Base-by-base conservation (phyloP, 2,329 filamentous ascomycete species). In the Penicillium olsonii region DNA sequence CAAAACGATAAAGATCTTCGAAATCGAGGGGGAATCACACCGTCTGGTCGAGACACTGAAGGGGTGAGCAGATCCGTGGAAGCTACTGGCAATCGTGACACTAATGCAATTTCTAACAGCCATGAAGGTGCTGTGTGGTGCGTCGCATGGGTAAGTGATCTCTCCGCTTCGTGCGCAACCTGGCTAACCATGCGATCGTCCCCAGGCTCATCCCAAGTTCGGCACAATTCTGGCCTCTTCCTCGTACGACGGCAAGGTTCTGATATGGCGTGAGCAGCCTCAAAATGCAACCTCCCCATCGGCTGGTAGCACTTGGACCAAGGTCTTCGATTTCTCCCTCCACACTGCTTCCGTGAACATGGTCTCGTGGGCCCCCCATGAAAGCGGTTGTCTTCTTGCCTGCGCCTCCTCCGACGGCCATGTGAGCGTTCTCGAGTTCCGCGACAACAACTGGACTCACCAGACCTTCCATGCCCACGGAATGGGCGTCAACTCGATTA, bases 1-100 rank as follows among this genome's bases (percentile, higher is more conserved):
- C 76, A 92, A 94, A 71, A 97, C 92, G 40, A 95, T 99, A 79
- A 97, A 97, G 79, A 97, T 99, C 69, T 99, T 96, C 69, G 94
- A 99, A 75, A 87, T 99, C 48, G 92, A 97, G 67, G 90, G 91
- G 66, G 92, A 97, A 64, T 83, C 87, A 61, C 92, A 99, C 75
- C 84, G 89, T 57, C 78, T 97, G 63, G 83, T 90, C 27, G 92
- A 97, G 77, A 99, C 94, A 20, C 78, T 99, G 59, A 96, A 95
- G 76, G 92, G 92, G 90, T 95, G 82, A 66, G 67, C 38, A 19
- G 41, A 37, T 29, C 37, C 8, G 31, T 35, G n/a, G n/a, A 14
- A 14, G 27, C 3, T 24, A 2, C 14, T 20, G 5, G 5, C 2
- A 22, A 10, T 29, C 20, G 38, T 50, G 37, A 44, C 15, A 15